Conservation (phyloP, 306 rosid species). For the Malus fusca region DNA sequence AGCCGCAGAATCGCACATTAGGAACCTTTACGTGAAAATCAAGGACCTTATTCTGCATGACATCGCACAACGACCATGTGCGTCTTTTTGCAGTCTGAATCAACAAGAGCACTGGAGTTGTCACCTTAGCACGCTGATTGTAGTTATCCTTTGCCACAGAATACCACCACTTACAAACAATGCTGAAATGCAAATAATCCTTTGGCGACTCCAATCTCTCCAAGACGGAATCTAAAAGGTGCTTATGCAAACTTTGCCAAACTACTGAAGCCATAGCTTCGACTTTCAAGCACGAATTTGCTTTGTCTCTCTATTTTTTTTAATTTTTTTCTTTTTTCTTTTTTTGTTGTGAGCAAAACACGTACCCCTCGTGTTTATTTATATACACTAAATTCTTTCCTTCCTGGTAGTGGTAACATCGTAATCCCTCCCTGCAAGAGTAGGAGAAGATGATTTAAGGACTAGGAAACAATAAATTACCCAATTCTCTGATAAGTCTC, state of each 20-base stretch:
- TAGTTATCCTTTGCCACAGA: background rate
- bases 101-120: background rate
- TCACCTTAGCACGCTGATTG: background rate
- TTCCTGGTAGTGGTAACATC: too few species aligned
- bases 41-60: background rate
- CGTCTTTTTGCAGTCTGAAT: background rate
- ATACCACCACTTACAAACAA: background rate
- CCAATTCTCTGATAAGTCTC: too few species aligned
- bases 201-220: background rate
- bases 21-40: background rate
- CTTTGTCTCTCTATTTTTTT: too few species aligned
- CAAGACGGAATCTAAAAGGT: background rate
- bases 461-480: too few species aligned
- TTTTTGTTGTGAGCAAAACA: too few species aligned
- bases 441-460: too few species aligned
- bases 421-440: too few species aligned
- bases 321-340: too few species aligned
- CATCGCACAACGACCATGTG: background rate
- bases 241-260: background rate
- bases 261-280: too few species aligned
- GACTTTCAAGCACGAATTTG: too few species aligned
- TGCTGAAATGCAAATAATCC: background rate
- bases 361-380: too few species aligned
- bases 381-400: too few species aligned
- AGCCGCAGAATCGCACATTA: background rate